Evolutionary conservation across 192 early-diverging fungal species (phyloP), one percentile per base, ranked within the genome.

Genomic region (Rhizophlyctis rosea): DNA sequence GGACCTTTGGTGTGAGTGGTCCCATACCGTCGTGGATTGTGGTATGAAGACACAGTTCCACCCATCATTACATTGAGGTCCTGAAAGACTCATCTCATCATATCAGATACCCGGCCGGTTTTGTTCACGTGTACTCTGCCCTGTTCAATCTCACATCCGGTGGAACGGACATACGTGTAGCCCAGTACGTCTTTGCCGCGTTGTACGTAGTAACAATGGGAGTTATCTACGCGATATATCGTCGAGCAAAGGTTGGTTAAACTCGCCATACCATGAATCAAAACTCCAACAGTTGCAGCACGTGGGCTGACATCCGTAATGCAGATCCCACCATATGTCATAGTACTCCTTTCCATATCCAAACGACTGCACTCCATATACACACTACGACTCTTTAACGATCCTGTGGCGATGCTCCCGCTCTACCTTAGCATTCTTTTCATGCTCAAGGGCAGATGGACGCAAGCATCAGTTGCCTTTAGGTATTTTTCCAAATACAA

Each of bases 331-430:
- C 86, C 88, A 1, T 81, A 78, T 56, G 61, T 78, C 23, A 69
- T 93, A n/a, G 71, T 76, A 27, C 64, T 88, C 11, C 65, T 96
- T 28, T 77, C 77, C 14, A 31, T 91, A 11, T 96, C 93, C 0
- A 87, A 87, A 54, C 80, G 96, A n/a, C 65, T 94, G 44, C 94
- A 98, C 66, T 98, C 96, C 9, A 95, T 98, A 60, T 97, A 84
- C 61, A 85, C 91, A 7, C 80, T 98, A 30, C 77, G 96, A 13
- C 79, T 92, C 44, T 98, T 98, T 68, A 98, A 98, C 71, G 96
- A 97, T 67, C 79, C 90, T 0, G 72, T 95, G 4, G 91, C 93
- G 9, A 95, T 95, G 90, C 67, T 91, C n/a, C 83, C 87, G 50
- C 65, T 94, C 14, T 94, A 90, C 65, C 52, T 76, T 13, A 77